Conservation (phyloP, 148 eudicot genomes). For the Nepenthes gracilis region DNA sequence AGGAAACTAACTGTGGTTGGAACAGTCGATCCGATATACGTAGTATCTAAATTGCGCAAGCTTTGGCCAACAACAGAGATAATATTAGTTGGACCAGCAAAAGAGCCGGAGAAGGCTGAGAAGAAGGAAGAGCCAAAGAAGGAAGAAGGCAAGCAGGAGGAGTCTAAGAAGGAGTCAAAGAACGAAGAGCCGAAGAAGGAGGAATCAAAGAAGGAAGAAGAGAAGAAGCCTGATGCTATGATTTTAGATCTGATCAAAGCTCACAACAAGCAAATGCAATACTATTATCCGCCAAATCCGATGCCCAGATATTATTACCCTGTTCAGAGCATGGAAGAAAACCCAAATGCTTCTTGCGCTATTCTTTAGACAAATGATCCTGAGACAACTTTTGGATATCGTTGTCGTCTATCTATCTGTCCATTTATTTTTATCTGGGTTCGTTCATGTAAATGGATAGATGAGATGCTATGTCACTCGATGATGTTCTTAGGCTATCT, state of each 20-base stretch:
- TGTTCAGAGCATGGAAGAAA: constrained; percentile 65
- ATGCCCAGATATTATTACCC: constrained; percentile 23
- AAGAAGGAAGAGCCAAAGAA: constrained; percentile 6
- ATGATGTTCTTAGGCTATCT: too few species aligned
- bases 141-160: constrained; percentile 17
- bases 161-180: constrained; percentile 20
- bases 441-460: too few species aligned
- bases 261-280: constrained; percentile 12
- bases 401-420: too few species aligned
- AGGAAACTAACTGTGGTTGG: constrained; percentile 38
- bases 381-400: too few species aligned
- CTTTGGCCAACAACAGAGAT: constrained; percentile 32
- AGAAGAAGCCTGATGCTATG: constrained; percentile 26
- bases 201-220: constrained; percentile 21
- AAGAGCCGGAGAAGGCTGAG: constrained; percentile 15
- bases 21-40: constrained; percentile 36
- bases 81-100: constrained; percentile 46
- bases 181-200: constrained; percentile 30
- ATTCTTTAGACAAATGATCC: constrained; percentile 7
- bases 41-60: constrained; percentile 46
- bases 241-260: constrained; percentile 25
- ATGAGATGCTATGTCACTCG: too few species aligned
- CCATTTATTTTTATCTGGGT: not conserved
- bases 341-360: constrained; percentile 57
- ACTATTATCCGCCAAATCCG: constrained; percentile 8